Evolutionary conservation across 169 alveolate species (phyloP).

Genomic region (Cytauxzoon felis): DNA sequence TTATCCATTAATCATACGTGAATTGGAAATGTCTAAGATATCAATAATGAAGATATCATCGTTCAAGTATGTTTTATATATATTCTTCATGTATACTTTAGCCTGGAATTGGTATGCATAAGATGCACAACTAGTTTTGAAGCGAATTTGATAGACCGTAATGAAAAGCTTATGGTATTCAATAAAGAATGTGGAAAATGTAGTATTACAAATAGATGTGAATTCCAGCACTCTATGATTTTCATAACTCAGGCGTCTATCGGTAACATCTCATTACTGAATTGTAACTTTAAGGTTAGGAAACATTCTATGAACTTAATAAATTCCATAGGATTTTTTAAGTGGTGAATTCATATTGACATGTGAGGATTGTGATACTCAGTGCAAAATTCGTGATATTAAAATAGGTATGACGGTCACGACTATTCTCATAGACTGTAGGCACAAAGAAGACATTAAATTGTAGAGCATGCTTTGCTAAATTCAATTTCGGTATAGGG

Average conservation of each 20-base stretch:
- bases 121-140: slow-evolving; percentile 38
- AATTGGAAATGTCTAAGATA: slow-evolving; percentile 35
- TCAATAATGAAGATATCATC: slow-evolving; percentile 26
- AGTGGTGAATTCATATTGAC: slow-evolving; percentile 47
- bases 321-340: slow-evolving; percentile 11
- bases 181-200: slow-evolving; percentile 35
- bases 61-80: slow-evolving; percentile 12
- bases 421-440: not conserved
- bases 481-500: slow-evolving; percentile 19
- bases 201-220: slow-evolving; percentile 18
- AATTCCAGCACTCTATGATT: slow-evolving; percentile 35
- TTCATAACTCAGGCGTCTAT: slow-evolving; percentile 16
- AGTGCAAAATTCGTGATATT: slow-evolving; percentile 46
- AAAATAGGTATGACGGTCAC: slow-evolving; percentile 18
- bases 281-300: slow-evolving; percentile 16
- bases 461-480: slow-evolving; percentile 58
- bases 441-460: slow-evolving; percentile 28
- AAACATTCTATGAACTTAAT: not conserved
- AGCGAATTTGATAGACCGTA: slow-evolving; percentile 9
- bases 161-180: slow-evolving; percentile 16
- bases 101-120: slow-evolving; percentile 30
- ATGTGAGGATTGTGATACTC: slow-evolving; percentile 62
- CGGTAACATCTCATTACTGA: slow-evolving; percentile 39
- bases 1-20: slow-evolving; percentile 13
- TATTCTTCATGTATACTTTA: not conserved